phyloP scores from a whole-genome alignment of 1,139 yeast species.

The Hanseniaspora sp. region DNA sequence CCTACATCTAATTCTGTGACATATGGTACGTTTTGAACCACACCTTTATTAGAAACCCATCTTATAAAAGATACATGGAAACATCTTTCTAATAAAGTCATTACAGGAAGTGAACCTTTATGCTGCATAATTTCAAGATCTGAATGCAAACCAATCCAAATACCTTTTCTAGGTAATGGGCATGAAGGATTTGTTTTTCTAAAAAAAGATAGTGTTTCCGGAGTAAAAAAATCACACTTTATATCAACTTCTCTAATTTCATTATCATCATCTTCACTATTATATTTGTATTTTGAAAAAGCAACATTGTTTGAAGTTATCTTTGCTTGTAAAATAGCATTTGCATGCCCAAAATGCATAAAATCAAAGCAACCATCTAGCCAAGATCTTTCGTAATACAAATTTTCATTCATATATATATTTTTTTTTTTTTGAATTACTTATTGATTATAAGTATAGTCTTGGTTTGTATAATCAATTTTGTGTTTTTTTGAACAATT shows the following conservation, averaged over 20 bases:
- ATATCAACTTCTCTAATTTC: neutral
- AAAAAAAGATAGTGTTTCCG: neutral
- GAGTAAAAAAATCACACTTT: slow-evolving; percentile 2
- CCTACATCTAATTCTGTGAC: slow-evolving; percentile 85
- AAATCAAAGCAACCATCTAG: slow-evolving; percentile 96
- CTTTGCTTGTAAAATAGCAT: slow-evolving; percentile 83
- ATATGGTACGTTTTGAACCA: slow-evolving; percentile 76
- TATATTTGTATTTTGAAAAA: neutral
- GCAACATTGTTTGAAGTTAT: neutral
- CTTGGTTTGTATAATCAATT: neutral
- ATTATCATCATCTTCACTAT: neutral
- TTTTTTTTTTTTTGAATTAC: too few species aligned
- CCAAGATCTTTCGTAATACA: slow-evolving; percentile 46
- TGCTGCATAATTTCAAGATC: slow-evolving; percentile 73
- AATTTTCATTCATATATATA: too few species aligned
- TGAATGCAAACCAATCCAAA: slow-evolving; percentile 62
- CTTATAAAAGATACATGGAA: slow-evolving; percentile 80
- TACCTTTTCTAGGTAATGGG: slow-evolving; percentile 38
- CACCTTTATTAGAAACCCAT: slow-evolving; percentile 55
- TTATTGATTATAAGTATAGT: neutral
- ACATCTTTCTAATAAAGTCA: slow-evolving; percentile 68
- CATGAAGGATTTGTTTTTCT: neutral
- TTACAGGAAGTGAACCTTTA: slow-evolving; percentile 82
- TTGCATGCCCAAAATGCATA: slow-evolving; percentile 96
- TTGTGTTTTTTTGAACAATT: neutral